These are phyloP conservation scores for Aspergillus aculeatinus DNA, from an alignment of 2,329 filamentous ascomycete species.

Conservation along the genomic window DNA sequence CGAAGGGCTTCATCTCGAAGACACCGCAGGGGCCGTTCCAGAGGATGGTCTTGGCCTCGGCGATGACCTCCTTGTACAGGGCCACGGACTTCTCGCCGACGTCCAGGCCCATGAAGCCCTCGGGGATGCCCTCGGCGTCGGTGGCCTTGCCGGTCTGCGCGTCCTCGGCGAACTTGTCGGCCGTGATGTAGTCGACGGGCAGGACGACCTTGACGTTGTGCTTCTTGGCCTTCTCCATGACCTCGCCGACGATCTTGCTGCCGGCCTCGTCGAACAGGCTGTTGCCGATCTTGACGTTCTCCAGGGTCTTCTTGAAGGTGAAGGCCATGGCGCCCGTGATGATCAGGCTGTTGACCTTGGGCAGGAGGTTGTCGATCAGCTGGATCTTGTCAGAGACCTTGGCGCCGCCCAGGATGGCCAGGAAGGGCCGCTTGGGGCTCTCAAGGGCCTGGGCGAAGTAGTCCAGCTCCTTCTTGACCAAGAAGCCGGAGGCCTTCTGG, in stretches of 20 bases:
- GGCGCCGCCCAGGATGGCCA: conserved; percentile 95
- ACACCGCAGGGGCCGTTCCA: conserved; percentile 98
- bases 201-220: conserved; percentile 94
- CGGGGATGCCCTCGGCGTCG: conserved; percentile 84
- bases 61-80: conserved; percentile 84
- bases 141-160: conserved; percentile 78
- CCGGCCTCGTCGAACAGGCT: conserved; percentile 92
- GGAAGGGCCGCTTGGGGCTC: conserved; percentile 89
- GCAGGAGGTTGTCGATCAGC: conserved; percentile 96
- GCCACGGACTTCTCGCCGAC: conserved; percentile 85
- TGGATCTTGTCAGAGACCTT: conserved; percentile 99
- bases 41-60: conserved; percentile 89
- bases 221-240: conserved; percentile 94
- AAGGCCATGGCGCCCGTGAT: conserved; percentile 99
- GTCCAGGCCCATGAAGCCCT: conserved; percentile 98
- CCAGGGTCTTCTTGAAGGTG: conserved; percentile 99
- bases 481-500: conserved; percentile 95
- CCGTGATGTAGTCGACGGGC: conserved; percentile 92
- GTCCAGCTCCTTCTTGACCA: conserved; percentile 99
- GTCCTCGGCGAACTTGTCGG: conserved; percentile 88
- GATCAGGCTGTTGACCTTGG: conserved; percentile 95
- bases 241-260: conserved; percentile 80
- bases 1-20: conserved; percentile 95
- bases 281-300: conserved; percentile 84
- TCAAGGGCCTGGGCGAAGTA: conserved; percentile 98